These are phyloP conservation scores for Ampelomyces quisqualis DNA, from an alignment of 2,329 filamentous ascomycete species.

Conservation along the genomic window DNA sequence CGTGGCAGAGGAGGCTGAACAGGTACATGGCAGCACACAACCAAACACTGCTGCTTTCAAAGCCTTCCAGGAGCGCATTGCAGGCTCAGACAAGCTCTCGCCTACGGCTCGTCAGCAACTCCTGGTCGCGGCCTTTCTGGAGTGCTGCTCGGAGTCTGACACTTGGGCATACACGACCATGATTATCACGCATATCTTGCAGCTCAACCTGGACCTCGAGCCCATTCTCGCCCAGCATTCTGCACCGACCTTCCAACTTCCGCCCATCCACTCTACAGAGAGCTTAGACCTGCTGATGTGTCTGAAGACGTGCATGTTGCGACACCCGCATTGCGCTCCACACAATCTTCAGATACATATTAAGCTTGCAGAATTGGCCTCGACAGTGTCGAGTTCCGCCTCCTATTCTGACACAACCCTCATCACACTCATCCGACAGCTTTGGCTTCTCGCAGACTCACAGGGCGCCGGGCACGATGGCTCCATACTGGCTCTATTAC, in stretches of 20 bases:
- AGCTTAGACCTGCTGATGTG: conserved; percentile 13
- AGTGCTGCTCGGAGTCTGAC: conserved; percentile 9
- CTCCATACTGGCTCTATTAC: conserved; percentile 1
- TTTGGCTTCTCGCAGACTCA: conserved; percentile 13
- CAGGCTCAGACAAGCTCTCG: conserved; percentile 1
- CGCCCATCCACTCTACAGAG: conserved; percentile 11
- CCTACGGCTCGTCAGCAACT: background rate
- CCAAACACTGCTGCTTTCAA: background rate
- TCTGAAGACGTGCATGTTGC: conserved; percentile 9
- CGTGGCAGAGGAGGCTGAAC: background rate
- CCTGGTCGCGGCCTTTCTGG: conserved; percentile 7
- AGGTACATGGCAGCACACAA: background rate
- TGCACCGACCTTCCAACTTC: conserved; percentile 8
- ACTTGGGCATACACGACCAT: conserved; percentile 12
- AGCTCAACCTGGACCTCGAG: conserved; percentile 10
- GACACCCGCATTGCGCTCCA: conserved; percentile 5
- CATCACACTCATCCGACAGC: conserved; percentile 12
- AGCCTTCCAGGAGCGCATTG: conserved; percentile 1
- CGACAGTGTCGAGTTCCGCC: conserved; percentile 1
- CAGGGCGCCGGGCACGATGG: background rate
- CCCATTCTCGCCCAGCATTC: conserved; percentile 4
- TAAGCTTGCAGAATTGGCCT: conserved; percentile 11
- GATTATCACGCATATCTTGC: conserved; percentile 14
- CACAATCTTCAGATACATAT: conserved; percentile 10
- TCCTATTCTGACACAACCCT: conserved; percentile 11